Evolutionary conservation across 352 stramenopile genomes (phyloP).

Genomic region (Phytophthora crassamura): DNA sequence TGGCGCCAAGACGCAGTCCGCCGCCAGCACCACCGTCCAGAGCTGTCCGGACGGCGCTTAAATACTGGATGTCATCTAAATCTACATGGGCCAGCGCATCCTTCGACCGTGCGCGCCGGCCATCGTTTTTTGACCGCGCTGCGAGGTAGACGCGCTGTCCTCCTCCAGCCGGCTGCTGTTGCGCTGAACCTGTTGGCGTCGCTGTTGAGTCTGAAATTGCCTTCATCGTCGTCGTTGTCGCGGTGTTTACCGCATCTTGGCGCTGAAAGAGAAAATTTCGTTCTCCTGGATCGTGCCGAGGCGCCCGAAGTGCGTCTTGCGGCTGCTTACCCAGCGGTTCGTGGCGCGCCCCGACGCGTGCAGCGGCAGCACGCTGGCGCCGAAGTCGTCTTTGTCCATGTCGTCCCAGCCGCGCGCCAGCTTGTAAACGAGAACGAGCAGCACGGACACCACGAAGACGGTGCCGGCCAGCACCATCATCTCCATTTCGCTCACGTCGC

Average conservation of each 20-base stretch:
- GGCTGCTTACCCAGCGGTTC: slow-evolving; percentile 65
- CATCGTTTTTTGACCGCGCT: background rate
- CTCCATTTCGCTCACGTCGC: slow-evolving; percentile 71
- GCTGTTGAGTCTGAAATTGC: slow-evolving; percentile 3
- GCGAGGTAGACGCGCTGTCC: background rate
- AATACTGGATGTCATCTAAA: slow-evolving; percentile 43
- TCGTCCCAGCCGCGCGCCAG: slow-evolving; percentile 74
- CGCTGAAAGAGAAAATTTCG: slow-evolving; percentile 67
- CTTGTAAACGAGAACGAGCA: slow-evolving; percentile 81
- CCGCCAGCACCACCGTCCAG: slow-evolving; percentile 21
- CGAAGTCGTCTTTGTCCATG: slow-evolving; percentile 50
- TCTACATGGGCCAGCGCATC: slow-evolving; percentile 29
- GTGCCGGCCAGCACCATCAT: slow-evolving; percentile 73
- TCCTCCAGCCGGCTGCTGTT: background rate
- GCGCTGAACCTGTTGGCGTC: too few species aligned
- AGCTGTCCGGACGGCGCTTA: slow-evolving; percentile 31
- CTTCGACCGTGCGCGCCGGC: slow-evolving; percentile 33
- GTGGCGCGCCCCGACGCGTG: slow-evolving; percentile 53
- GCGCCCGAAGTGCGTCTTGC: slow-evolving; percentile 68
- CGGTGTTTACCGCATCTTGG: slow-evolving; percentile 61
- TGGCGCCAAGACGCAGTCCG: slow-evolving; percentile 3
- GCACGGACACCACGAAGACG: slow-evolving; percentile 76
- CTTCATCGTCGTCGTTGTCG: background rate
- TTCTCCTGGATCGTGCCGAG: slow-evolving; percentile 78
- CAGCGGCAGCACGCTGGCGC: slow-evolving; percentile 49